Evolutionary conservation across 1,139 yeast genomes (phyloP).

Genomic region (Protomyces lactucae-debilis): DNA sequence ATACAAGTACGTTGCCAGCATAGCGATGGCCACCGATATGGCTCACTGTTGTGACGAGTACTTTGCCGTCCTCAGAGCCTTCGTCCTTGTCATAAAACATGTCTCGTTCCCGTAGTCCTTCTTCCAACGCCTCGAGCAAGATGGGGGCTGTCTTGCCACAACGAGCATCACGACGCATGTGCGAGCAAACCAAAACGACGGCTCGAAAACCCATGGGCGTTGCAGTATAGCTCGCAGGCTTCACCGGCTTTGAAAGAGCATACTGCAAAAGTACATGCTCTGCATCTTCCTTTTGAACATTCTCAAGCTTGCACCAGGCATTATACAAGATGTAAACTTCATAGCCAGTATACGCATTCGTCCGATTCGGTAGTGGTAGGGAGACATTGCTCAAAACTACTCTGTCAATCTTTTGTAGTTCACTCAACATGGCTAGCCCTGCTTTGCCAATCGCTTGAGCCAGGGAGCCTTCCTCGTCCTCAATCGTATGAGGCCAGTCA

Average conservation of each 20-base stretch:
- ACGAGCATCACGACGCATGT: constrained; percentile 19
- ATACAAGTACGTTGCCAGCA: constrained; percentile 26
- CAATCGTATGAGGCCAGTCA: constrained; percentile 20
- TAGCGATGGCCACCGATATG: constrained; percentile 15
- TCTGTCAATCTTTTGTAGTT: background rate
- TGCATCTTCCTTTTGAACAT: constrained; percentile 1
- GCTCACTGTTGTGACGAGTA: constrained; percentile 5
- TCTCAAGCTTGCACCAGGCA: constrained; percentile 1
- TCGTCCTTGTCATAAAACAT: constrained; percentile 17
- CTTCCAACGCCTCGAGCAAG: constrained; percentile 14
- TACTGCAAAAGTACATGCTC: background rate
- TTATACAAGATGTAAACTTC: constrained; percentile 4
- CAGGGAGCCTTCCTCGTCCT: constrained; percentile 5
- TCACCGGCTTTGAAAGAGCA: background rate
- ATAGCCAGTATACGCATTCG: background rate
- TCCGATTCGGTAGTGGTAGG: background rate
- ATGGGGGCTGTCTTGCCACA: constrained; percentile 24
- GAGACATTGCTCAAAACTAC: constrained; percentile 10
- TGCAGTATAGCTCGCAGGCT: background rate
- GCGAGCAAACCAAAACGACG: constrained; percentile 10
- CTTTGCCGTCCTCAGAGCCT: background rate
- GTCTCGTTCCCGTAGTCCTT: constrained; percentile 10
- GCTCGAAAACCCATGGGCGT: constrained; percentile 1
- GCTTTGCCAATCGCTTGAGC: constrained; percentile 1
- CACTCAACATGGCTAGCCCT: background rate